These are phyloP conservation scores for peach (Prunus persica) DNA, from an alignment of 306 rosid genomes.

Conservation along the genomic window DNA sequence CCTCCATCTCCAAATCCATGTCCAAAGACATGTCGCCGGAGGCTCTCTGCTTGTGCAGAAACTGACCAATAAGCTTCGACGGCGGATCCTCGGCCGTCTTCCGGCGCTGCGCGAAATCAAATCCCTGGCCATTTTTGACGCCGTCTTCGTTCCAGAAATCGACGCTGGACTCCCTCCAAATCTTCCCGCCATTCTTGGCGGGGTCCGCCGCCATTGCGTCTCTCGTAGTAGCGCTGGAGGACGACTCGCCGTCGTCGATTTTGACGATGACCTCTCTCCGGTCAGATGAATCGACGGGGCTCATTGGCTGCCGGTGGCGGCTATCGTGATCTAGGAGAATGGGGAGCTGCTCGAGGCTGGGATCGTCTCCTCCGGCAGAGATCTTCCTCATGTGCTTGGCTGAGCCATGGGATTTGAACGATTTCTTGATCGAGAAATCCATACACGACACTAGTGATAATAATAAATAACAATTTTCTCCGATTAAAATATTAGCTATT, in stretches of 20 bases:
- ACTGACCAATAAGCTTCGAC: constrained; percentile 64
- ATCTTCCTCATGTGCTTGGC: constrained; percentile 29
- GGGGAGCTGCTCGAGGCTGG: constrained; percentile 46
- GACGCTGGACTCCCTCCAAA: constrained; percentile 60
- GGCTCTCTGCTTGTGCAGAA: constrained; percentile 66
- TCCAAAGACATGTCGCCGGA: constrained; percentile 72
- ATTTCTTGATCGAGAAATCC: constrained; percentile 58
- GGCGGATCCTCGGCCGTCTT: constrained; percentile 59
- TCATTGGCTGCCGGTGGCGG: constrained; percentile 20
- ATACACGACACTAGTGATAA: constrained; percentile 15
- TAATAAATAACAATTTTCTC: neutral
- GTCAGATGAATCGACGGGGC: neutral
- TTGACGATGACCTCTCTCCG: constrained; percentile 53
- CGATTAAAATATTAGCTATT: constrained; percentile 1
- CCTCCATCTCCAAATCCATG: constrained; percentile 96
- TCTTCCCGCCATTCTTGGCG: constrained; percentile 3
- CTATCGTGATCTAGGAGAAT: constrained; percentile 50
- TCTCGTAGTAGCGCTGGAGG: neutral
- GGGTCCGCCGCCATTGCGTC: neutral
- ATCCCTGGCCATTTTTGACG: constrained; percentile 17
- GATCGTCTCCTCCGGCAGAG: constrained; percentile 22
- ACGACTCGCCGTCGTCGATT: constrained; percentile 40
- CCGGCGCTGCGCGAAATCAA: constrained; percentile 36
- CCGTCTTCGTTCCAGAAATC: constrained; percentile 43
- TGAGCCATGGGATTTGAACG: constrained; percentile 57